Base-by-base conservation (phyloP, 768 basidiomycete genomes). In the Lactarius indigo region DNA sequence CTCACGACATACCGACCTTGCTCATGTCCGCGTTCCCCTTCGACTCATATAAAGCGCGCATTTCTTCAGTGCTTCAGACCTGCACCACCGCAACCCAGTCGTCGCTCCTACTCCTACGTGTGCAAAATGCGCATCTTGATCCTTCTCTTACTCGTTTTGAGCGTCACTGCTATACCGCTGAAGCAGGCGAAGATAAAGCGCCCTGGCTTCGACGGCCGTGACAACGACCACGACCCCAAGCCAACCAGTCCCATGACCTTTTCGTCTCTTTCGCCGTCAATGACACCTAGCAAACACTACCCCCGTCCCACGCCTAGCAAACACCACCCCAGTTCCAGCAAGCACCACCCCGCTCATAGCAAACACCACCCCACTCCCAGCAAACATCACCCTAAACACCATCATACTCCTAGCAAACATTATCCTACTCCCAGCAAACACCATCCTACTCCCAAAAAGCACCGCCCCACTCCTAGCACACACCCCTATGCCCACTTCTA, bases 121-220 rank as follows among this genome's bases (percentile, higher is more conserved):
- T 35, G 17, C 13, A 17, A 42, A 5, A 68, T 64, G 63, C 55
- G 41, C 42, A 55, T 20, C 23, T 12, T 68, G 17, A 2, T 33
- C 55, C 33, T 70, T 35, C 31, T 64, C 37, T 9, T 69, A 35
- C 60, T 68, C 33, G 23, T 54, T n/a, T 20, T 68, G 59, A 30
- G 54, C 52, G 50, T 47, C n/a, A 33, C 56, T 10, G 66, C 63
- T 6, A 18, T 35, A 8, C 64, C 64, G 12, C 72, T 76, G 28
- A 76, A 75, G 59, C 76, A 76, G 69, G 69, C 64, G 41, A 70
- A 70, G 64, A 58, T 71, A 41, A 73, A 70, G 69, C 74, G 76
- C 56, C 72, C 72, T 31, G 73, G 52, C 20, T n/a, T 47, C n/a
- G 13, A 52, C 1, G 18, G 57, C n/a, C 64, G 44, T 57, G 12